Evolutionary conservation across 345 rosid genomes (phyloP).

Genomic region (Lepidium didymum): DNA sequence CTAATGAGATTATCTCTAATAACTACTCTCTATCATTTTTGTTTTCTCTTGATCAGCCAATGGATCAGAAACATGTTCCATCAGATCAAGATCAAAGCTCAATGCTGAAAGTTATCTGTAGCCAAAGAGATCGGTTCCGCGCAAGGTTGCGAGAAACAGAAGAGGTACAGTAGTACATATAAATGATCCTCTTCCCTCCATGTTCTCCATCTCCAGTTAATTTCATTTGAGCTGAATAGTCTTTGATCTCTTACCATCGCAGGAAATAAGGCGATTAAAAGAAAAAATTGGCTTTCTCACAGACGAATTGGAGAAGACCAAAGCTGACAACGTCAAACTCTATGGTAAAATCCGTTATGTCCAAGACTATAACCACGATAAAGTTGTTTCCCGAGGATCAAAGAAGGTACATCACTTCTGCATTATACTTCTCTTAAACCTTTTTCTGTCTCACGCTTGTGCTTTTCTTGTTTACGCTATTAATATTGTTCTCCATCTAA

Average conservation of each 20-base stretch:
- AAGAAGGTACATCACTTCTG: constrained; percentile 49
- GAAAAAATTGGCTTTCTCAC: constrained; percentile 71
- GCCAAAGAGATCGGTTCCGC: constrained; percentile 90
- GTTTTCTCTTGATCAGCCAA: constrained; percentile 37
- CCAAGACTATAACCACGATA: constrained; percentile 89
- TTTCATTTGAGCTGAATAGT: background rate
- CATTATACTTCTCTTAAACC: background rate
- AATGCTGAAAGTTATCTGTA: constrained; percentile 97
- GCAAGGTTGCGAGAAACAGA: constrained; percentile 80
- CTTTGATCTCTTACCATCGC: background rate
- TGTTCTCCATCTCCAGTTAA: background rate
- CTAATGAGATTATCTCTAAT: background rate
- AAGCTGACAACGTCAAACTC: constrained; percentile 94
- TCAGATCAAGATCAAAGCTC: constrained; percentile 92
- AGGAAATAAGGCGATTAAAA: constrained; percentile 90
- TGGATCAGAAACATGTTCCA: constrained; percentile 62
- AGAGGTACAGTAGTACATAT: constrained; percentile 45
- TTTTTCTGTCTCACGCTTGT: background rate
- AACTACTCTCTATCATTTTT: background rate
- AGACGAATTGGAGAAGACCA: constrained; percentile 75
- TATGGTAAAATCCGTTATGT: constrained; percentile 96
- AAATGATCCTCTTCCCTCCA: background rate
- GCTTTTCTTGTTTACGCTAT: background rate
- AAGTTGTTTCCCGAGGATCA: constrained; percentile 92
- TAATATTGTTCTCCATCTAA: background rate